Evolutionary conservation across 2,329 filamentous ascomycete genomes (phyloP).

Genomic region (Aureobasidium zeae): DNA sequence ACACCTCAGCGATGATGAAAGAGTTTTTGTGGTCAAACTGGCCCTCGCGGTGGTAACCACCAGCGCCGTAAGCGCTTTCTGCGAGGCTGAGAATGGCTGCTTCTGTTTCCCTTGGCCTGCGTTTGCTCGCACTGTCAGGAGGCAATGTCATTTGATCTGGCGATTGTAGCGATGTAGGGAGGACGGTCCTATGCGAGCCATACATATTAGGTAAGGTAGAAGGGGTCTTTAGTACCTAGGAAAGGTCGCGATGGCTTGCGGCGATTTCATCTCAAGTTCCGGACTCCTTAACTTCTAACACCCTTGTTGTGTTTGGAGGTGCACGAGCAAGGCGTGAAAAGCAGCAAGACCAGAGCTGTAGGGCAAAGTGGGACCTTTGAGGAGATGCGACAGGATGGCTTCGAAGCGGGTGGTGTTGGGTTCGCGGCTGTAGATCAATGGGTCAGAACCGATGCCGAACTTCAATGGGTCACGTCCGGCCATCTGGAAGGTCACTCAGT

Average conservation of each 20-base stretch:
- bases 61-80: slow-evolving; percentile 60
- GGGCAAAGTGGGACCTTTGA: slow-evolving; percentile 60
- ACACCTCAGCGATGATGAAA: slow-evolving; percentile 28
- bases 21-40: slow-evolving; percentile 73
- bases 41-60: slow-evolving; percentile 63
- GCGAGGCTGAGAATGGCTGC: slow-evolving; percentile 53
- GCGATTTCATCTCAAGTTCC: too few relatives aligned
- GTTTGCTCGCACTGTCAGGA: too few relatives aligned
- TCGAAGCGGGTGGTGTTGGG: slow-evolving; percentile 82
- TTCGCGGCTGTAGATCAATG: slow-evolving; percentile 76
- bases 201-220: too few relatives aligned
- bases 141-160: too few relatives aligned
- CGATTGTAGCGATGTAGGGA: too few relatives aligned
- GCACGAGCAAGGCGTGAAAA: slow-evolving; percentile 80
- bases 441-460: slow-evolving; percentile 42
- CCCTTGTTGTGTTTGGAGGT: too few relatives aligned
- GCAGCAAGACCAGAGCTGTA: slow-evolving; percentile 81
- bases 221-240: too few relatives aligned
- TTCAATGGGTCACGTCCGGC: slow-evolving; percentile 22
- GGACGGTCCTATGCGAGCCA: too few relatives aligned
- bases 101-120: too few relatives aligned
- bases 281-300: too few relatives aligned
- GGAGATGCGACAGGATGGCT: slow-evolving; percentile 63
- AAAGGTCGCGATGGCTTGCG: too few relatives aligned
- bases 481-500: slow-evolving; percentile 7